Conservation (phyloP, 345 rosid genomes). For the Sonneratia caseolaris region DNA sequence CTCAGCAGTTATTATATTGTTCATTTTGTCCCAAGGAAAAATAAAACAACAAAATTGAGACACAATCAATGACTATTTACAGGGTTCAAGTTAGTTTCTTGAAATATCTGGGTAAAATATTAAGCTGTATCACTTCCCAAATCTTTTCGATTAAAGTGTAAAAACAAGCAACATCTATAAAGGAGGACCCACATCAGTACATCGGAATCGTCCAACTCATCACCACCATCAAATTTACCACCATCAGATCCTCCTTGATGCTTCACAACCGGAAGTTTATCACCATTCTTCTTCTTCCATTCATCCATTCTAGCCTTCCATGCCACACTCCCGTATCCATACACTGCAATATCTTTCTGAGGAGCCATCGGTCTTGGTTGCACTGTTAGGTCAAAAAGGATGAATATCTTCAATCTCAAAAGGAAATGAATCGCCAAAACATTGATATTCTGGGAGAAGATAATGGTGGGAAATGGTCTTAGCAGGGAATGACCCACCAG, state of each 20-base stretch:
- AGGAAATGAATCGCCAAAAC: background rate
- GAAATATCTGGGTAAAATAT: background rate
- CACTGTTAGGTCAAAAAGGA: constrained; percentile 30
- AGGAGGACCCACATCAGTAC: constrained; percentile 66
- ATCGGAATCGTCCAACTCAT: constrained; percentile 73
- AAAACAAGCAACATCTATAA: background rate
- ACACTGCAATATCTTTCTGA: constrained; percentile 70
- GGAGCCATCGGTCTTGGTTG: constrained; percentile 93
- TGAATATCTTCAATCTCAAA: background rate
- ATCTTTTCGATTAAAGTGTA: constrained; percentile 1
- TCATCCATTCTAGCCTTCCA: constrained; percentile 95
- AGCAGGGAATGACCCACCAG: constrained; percentile 41
- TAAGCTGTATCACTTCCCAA: background rate
- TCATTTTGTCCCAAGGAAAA: too few species aligned
- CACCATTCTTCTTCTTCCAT: constrained; percentile 78
- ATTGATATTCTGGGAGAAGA: background rate
- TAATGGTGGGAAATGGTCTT: background rate
- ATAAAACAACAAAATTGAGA: too few species aligned
- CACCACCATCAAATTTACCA: constrained; percentile 45
- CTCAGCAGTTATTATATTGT: too few species aligned
- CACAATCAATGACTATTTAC: too few species aligned
- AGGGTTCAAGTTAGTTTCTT: background rate
- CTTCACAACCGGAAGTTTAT: constrained; percentile 72
- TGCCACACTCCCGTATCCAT: constrained; percentile 96
- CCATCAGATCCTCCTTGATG: constrained; percentile 65